phyloP scores from a whole-genome alignment of 1,139 yeast genomes.

The Yamadazyma songkhlaensis region DNA sequence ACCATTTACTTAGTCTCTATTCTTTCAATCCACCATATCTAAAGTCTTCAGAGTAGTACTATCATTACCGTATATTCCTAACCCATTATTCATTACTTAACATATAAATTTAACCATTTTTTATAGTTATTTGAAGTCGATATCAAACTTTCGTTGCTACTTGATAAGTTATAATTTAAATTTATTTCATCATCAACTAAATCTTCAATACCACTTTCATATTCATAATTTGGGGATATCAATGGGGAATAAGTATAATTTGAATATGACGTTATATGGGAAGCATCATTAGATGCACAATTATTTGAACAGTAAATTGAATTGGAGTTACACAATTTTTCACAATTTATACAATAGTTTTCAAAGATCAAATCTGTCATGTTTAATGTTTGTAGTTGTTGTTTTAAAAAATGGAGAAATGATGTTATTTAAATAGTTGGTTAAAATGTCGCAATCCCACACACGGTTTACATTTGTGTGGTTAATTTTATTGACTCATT shows the following conservation, averaged over 20 bases:
- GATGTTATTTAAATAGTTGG: too few species aligned
- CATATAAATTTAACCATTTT: conserved; percentile 10
- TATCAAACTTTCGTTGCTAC: not conserved
- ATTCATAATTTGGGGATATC: conserved; percentile 3
- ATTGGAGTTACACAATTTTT: conserved; percentile 51
- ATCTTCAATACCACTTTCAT: not conserved
- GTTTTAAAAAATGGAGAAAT: too few species aligned
- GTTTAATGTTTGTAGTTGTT: not conserved
- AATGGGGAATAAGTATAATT: conserved; percentile 11
- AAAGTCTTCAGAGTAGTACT: not conserved
- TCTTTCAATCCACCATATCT: too few species aligned
- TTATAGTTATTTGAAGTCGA: conserved; percentile 9
- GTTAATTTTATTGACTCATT: conserved; percentile 1
- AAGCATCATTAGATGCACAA: conserved; percentile 50
- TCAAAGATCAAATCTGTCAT: conserved; percentile 38
- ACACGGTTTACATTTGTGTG: conserved; percentile 1
- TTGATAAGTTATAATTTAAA: conserved; percentile 9
- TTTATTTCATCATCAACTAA: conserved; percentile 14
- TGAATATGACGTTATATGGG: conserved; percentile 8
- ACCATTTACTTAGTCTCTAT: too few species aligned
- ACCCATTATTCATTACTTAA: conserved; percentile 3
- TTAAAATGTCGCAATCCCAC: conserved; percentile 2
- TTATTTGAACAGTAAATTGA: conserved; percentile 60
- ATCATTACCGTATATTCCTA: not conserved
- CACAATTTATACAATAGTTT: conserved; percentile 67